Evolutionary conservation across 208 protist genomes (phyloP).

Genomic region (Angomonas desouzai): DNA sequence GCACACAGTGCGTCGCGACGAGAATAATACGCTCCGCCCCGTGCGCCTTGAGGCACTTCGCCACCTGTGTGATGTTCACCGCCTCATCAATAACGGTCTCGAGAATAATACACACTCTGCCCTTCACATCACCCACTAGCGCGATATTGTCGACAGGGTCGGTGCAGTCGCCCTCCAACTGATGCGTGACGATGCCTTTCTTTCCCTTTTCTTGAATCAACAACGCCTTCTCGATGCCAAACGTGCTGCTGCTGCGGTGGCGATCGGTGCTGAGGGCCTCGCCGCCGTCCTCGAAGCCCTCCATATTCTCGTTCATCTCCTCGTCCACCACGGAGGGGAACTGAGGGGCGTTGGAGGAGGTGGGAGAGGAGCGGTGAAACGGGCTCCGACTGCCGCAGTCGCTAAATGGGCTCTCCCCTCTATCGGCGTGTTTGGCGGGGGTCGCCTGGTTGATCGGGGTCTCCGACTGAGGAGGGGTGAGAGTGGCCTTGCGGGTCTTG

Average conservation of each 20-base stretch:
- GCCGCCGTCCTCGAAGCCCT: neutral
- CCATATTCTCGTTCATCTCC: neutral
- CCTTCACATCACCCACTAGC: conserved; percentile 72
- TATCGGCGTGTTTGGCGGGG: neutral
- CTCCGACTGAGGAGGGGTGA: neutral
- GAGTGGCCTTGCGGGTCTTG: conserved; percentile 17
- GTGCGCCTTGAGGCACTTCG: conserved; percentile 41
- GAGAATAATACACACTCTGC: conserved; percentile 74
- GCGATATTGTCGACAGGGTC: conserved; percentile 40
- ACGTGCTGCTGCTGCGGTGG: conserved; percentile 28
- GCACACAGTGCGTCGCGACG: conserved; percentile 72
- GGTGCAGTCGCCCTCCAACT: conserved; percentile 17
- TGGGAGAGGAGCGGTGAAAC: neutral
- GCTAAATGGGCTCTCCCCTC: neutral
- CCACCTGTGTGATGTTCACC: conserved; percentile 56
- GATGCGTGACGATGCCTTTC: conserved; percentile 18
- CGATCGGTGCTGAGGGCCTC: neutral
- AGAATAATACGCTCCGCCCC: conserved; percentile 69
- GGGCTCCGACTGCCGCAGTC: neutral
- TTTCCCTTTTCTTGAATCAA: conserved; percentile 51
- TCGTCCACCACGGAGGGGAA: conserved; percentile 2
- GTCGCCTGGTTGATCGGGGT: neutral
- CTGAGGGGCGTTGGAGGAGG: neutral
- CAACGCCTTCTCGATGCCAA: conserved; percentile 60
- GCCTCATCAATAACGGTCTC: conserved; percentile 79